Percentiles rank a stretch among this genome's conserved stretches.
Evolutionary conservation across 179 eudicot genomes (phyloP).

Genomic region (Beta lomatogona): DNA sequence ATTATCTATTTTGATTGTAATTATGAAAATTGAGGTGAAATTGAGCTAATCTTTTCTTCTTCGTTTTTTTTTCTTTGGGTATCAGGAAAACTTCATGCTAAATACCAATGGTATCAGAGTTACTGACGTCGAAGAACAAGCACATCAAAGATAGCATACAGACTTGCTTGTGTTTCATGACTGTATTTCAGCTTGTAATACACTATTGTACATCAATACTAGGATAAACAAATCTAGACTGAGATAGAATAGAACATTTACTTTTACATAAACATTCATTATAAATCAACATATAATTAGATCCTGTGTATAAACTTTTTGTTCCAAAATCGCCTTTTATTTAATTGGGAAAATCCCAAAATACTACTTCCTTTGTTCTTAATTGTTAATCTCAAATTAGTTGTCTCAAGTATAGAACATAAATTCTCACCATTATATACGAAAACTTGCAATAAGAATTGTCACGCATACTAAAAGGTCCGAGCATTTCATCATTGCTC

Average conservation of each 20-base stretch:
- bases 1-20: constrained; percentile 40
- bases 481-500: no score
- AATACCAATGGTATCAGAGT: constrained; percentile 20
- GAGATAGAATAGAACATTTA: neutral
- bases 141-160: constrained; percentile 12
- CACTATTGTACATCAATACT: constrained; percentile 16
- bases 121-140: constrained; percentile 24
- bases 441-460: no score
- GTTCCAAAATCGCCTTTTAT: no score
- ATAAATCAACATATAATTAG: neutral
- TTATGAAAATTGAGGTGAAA: neutral
- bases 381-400: no score
- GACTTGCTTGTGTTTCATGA: neutral
- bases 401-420: no score
- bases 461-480: no score
- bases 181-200: neutral
- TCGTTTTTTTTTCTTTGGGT: neutral
- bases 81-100: constrained; percentile 32
- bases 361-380: no score
- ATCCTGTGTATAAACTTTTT: no score
- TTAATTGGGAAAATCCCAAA: no score
- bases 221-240: neutral
- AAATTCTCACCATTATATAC: no score
- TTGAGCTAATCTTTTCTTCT: constrained; percentile 11
- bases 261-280: neutral